Percentiles rank a stretch among this genome's conserved stretches.
Evolutionary conservation across 495 filamentous ascomycete genomes (phyloP).

Genomic region (Parachaetomium inaequale): DNA sequence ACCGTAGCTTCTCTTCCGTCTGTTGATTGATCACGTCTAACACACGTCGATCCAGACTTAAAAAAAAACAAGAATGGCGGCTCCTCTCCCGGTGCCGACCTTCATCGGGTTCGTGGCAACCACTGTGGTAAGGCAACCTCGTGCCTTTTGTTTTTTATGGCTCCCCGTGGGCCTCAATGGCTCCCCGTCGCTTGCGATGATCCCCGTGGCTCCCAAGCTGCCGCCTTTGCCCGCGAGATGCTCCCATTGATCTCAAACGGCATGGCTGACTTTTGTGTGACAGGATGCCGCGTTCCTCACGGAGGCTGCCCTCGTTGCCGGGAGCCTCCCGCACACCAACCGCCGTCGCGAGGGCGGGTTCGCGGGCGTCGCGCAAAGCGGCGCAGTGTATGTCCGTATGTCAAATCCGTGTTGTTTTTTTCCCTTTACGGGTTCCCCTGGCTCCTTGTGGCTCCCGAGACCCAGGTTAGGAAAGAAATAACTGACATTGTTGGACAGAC

Average conservation of each 20-base stretch:
- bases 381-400: conserved; percentile 85
- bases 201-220: too few relatives aligned
- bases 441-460: too few relatives aligned
- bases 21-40: neutral
- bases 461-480: too few relatives aligned
- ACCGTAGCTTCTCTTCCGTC: too few relatives aligned
- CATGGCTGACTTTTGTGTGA: neutral
- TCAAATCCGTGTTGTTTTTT: too few relatives aligned
- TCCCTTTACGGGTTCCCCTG: too few relatives aligned
- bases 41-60: neutral
- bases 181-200: too few relatives aligned
- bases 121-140: conserved; percentile 71
- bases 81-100: conserved; percentile 42
- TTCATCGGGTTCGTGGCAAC: conserved; percentile 65
- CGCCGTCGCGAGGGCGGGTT: neutral
- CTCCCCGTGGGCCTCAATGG: too few relatives aligned
- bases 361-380: conserved; percentile 58
- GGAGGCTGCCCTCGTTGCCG: neutral
- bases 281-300: neutral
- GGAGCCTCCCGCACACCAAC: neutral
- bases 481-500: too few relatives aligned
- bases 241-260: too few relatives aligned
- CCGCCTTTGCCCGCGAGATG: too few relatives aligned
- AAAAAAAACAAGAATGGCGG: neutral
- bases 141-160: too few relatives aligned